These are phyloP conservation scores for Gaertneriomyces semiglobifer DNA, from an alignment of 192 early-diverging fungal species.

Conservation along the genomic window DNA sequence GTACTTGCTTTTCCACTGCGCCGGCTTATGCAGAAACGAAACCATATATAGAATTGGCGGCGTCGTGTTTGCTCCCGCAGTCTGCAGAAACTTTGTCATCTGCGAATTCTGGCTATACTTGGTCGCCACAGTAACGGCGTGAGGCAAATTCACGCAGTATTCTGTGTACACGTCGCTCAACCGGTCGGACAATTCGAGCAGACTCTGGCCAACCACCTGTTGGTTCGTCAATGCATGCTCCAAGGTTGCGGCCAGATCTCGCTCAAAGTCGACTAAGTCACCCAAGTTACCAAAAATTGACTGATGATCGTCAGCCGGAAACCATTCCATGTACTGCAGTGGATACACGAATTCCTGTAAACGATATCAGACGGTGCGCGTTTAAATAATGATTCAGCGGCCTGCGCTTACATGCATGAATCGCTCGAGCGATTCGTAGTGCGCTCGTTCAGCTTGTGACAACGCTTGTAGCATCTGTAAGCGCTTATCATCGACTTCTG, in stretches of 20 bases:
- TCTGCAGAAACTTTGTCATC: constrained; percentile 31
- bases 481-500: no score
- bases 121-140: constrained; percentile 26
- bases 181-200: constrained; percentile 26
- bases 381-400: background rate
- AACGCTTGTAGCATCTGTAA: no score
- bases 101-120: constrained; percentile 26
- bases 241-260: background rate
- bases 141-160: constrained; percentile 27
- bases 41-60: constrained; percentile 37
- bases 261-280: constrained; percentile 27
- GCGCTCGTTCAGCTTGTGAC: constrained; percentile 1
- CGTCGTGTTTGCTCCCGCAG: constrained; percentile 18
- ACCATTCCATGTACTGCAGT: constrained; percentile 23
- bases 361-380: background rate
- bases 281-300: constrained; percentile 30
- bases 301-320: constrained; percentile 27
- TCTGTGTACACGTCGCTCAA: constrained; percentile 30
- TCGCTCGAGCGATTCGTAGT: constrained; percentile 7
- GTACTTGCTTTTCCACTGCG: constrained; percentile 31
- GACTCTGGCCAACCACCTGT: constrained; percentile 4
- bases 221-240: background rate
- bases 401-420: constrained; percentile 27
- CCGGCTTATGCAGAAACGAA: constrained; percentile 31
- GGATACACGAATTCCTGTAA: constrained; percentile 35